Evolutionary conservation across 352 stramenopile genomes (phyloP).

Genomic region (Phytophthora pinifolia): DNA sequence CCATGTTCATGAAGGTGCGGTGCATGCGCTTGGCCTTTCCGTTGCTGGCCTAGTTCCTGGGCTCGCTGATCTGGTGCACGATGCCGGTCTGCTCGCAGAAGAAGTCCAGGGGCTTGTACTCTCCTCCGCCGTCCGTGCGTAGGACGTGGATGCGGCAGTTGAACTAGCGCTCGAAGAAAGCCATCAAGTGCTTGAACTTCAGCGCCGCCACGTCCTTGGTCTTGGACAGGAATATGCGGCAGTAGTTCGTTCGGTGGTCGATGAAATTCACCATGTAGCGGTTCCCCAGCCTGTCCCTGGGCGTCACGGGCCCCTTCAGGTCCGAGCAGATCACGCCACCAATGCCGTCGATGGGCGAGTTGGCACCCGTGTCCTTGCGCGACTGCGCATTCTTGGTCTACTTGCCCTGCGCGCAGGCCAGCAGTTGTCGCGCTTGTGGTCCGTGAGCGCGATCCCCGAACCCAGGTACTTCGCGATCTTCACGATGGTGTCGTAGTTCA

Average conservation of each 20-base stretch:
- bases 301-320: no score
- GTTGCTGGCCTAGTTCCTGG: no score
- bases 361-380: background rate
- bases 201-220: slow-evolving; percentile 2
- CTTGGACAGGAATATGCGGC: slow-evolving; percentile 5
- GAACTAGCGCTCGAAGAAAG: slow-evolving; percentile 3
- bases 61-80: no score
- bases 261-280: slow-evolving; percentile 13
- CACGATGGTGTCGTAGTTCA: slow-evolving; percentile 6
- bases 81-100: no score
- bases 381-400: background rate
- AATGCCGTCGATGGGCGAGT: slow-evolving; percentile 1
- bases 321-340: slow-evolving; percentile 4
- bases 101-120: slow-evolving; percentile 10
- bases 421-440: background rate
- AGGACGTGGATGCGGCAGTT: slow-evolving; percentile 3
- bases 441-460: background rate
- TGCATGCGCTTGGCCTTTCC: no score
- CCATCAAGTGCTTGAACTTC: slow-evolving; percentile 3
- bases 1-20: slow-evolving; percentile 27
- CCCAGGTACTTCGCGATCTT: background rate
- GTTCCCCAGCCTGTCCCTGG: background rate
- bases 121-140: slow-evolving; percentile 15
- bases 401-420: slow-evolving; percentile 8
- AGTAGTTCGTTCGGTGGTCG: slow-evolving; percentile 10